Evolutionary conservation across 306 rosid genomes (phyloP), one percentile per base, ranked within the genome.

Genomic region (Citrullus amarus): DNA sequence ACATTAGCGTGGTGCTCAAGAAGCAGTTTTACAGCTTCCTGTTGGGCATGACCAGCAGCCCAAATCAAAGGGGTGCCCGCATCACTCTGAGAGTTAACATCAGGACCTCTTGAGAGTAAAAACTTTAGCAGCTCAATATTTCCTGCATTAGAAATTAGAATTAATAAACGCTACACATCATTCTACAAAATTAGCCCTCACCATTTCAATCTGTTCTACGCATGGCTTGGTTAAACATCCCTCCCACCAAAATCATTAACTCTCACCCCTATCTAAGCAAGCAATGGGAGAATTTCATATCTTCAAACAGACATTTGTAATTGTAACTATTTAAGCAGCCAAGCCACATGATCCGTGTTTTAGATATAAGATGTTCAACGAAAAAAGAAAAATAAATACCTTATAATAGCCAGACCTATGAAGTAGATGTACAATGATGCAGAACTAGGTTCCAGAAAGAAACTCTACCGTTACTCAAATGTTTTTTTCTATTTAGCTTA

Each of bases 1-100:
- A 96, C 99, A 86, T 91, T 87, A 67, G 99, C 97, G 36, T 87
- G 83, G 53, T 91, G 86, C 79, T 92, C 89, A 83, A 96, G 81
- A 30, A 96, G 84, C 81, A 88, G 76, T 66, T 84, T 86, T 78
- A 90, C 90, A n/a, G 99, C 88, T 36, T 87, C 93, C 80, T 81
- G 84, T 80, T 96, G 99, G 84, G 82, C 93, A 83, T 88, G 97
- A 75, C 97, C 99, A 55, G 98, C 98, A 71, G 99, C 99, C 98
- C 98, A 92, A 74, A 92, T 87, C 83, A 96, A 82, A 60, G 99
- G 99, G 50, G 96, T 82, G 36, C 98, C 98, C 11, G 93, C 82
- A 20, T 96, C 99, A 80, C 98, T 91, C 79, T 96, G 93, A 71
- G 94, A 84, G 69, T 96, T 87, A 20, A 89, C 91, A 86, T 86